A percentile compares a stretch with the other conserved stretches of the same genome.
These are phyloP conservation scores for Castanea crenata DNA, from an alignment of 306 rosid species.

Conservation along the genomic window DNA sequence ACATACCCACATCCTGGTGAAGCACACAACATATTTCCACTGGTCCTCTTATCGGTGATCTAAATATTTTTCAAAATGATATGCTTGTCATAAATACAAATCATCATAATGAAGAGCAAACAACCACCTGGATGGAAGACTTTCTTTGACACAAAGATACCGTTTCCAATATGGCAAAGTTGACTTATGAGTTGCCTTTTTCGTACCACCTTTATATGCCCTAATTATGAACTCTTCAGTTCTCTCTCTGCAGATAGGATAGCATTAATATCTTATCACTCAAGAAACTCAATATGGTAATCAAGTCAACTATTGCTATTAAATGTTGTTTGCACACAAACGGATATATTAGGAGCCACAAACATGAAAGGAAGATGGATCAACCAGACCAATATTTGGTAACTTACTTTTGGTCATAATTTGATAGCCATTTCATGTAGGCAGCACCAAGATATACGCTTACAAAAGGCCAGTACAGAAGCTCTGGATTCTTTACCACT, in stretches of 20 bases:
- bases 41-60: background rate
- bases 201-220: slow-evolving; percentile 82
- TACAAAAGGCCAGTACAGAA: slow-evolving; percentile 59
- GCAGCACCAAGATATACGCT: slow-evolving; percentile 81
- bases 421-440: slow-evolving; percentile 69
- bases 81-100: background rate
- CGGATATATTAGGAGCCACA: background rate
- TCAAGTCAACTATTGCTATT: background rate
- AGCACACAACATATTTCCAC: background rate
- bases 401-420: slow-evolving; percentile 62
- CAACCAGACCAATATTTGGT: background rate
- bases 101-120: slow-evolving; percentile 18
- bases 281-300: background rate
- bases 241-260: slow-evolving; percentile 62
- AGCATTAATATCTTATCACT: slow-evolving; percentile 19
- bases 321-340: background rate
- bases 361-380: slow-evolving; percentile 12
- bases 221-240: slow-evolving; percentile 81
- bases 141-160: slow-evolving; percentile 68
- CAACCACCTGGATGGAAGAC: slow-evolving; percentile 64
- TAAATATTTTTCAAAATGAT: background rate
- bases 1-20: background rate
- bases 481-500: slow-evolving; percentile 32
- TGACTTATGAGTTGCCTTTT: slow-evolving; percentile 78
- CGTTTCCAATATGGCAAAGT: slow-evolving; percentile 74